Evolutionary conservation across 495 filamentous ascomycete genomes (phyloP), one percentile per base, ranked within the genome.

Genomic region (Penicillium herquei): DNA sequence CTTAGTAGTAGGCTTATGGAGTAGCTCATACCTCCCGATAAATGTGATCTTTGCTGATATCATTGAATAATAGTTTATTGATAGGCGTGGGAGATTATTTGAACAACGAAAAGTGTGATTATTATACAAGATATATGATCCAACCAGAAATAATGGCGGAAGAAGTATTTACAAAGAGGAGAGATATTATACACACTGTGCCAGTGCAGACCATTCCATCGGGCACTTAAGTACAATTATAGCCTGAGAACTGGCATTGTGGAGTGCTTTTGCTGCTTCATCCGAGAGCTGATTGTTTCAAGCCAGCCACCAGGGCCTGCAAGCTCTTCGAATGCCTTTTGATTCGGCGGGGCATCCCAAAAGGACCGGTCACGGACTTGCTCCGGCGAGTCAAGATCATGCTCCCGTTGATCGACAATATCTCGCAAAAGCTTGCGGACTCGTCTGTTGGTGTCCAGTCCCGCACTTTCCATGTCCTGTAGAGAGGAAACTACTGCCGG

Each of bases 381-480:
- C 37, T 48, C 31, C 32, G 52, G 50, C 2, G 21, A 26, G 30
- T 57, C 51, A 41, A 66, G 8, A 33, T 74, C 71, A 14, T 42
- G 39, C 9, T 59, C 42, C 1, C 68, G 63, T 35, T 69, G 56
- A 12, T 50, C 51, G 7, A 61, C 44, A 33, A 80, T 72, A 10
- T 51, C 55, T 5, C 54, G 41, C 6, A 92, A 58, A 12, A 91
- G 57, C 0, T 59, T 58, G 11, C 77, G 63, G 2, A 88, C 89
- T n/a, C 74, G 74, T 0, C 56, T 56, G 56, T 91, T 80, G 33
- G 81, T 79, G 16, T 82, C 81, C 21, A 93, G 67, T 7, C 89
- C 90, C 1, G 76, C 81, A 8, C 80, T 68, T 39, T 88, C 84
- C 91, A 96, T 96, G 68, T 96, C 90, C 40, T 75, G 70, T 7